Percentiles rank a stretch among this genome's conserved stretches.
These are phyloP conservation scores for Penicillium egyptiacum DNA, from an alignment of 495 filamentous ascomycete species.

Conservation along the genomic window DNA sequence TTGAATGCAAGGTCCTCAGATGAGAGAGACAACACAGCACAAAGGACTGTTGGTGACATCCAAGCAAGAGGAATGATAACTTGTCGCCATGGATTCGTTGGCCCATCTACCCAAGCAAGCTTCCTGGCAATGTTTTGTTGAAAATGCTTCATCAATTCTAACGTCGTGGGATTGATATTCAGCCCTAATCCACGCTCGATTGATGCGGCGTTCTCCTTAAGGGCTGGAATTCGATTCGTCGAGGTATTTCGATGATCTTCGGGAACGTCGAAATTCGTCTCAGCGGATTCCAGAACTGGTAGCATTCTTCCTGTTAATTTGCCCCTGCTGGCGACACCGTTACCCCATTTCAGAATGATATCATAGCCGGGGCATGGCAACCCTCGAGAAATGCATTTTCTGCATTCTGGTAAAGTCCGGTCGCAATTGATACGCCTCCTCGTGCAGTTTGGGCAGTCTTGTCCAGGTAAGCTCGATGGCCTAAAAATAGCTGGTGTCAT, in stretches of 20 bases:
- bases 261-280: too few species aligned
- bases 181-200: background rate
- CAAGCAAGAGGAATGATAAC: conserved; percentile 17
- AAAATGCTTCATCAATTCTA: too few species aligned
- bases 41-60: conserved; percentile 6
- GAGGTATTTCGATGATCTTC: too few species aligned
- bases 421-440: conserved; percentile 15
- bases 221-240: background rate
- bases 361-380: conserved; percentile 15
- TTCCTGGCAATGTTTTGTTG: conserved; percentile 10
- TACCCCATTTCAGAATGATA: conserved; percentile 10
- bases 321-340: conserved; percentile 18
- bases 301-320: conserved; percentile 8
- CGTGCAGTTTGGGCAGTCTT: conserved; percentile 18
- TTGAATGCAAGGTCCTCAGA: conserved; percentile 15
- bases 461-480: background rate
- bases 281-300: background rate
- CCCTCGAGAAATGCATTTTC: conserved; percentile 14
- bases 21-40: conserved; percentile 14
- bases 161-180: background rate
- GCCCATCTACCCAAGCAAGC: conserved; percentile 18
- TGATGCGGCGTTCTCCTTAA: background rate
- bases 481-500: too few species aligned
- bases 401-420: conserved; percentile 13
- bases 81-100: conserved; percentile 18